Evolutionary conservation across 139 green algal genomes (phyloP).

Genomic region (Chlamydomonas incerta): DNA sequence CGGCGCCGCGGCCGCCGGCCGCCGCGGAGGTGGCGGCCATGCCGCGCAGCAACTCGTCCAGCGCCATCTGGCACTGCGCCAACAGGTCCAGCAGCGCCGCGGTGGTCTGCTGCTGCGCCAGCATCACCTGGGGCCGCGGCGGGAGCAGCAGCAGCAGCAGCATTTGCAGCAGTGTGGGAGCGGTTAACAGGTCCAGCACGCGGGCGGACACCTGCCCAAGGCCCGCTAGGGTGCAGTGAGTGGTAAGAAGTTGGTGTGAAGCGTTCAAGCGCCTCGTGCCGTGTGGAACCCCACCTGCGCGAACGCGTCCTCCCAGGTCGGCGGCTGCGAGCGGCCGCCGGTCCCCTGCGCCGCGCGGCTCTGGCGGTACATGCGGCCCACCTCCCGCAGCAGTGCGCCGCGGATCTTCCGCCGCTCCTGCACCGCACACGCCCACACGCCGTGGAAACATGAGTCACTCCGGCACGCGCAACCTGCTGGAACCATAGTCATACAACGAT

Average conservation of each 20-base stretch:
- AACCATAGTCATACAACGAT: too few relatives aligned
- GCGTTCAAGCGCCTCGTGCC: too few relatives aligned
- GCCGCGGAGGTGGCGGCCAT: background rate
- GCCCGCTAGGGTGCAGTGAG: too few relatives aligned
- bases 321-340: background rate
- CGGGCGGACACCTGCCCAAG: background rate
- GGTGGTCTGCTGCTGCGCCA: constrained; percentile 74
- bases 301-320: constrained; percentile 68
- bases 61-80: constrained; percentile 15
- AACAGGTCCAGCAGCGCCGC: constrained; percentile 59
- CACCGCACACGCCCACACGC: background rate
- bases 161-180: background rate
- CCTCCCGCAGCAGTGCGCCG: constrained; percentile 68
- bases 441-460: too few relatives aligned
- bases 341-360: constrained; percentile 11
- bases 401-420: constrained; percentile 70
- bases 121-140: constrained; percentile 62
- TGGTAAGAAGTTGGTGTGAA: too few relatives aligned
- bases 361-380: constrained; percentile 53
- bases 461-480: too few relatives aligned
- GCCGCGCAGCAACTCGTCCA: background rate
- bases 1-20: background rate
- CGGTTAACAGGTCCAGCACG: background rate
- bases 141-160: too few relatives aligned
- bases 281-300: constrained; percentile 53